phyloP scores from a whole-genome alignment of 2,329 filamentous ascomycete species.

The Blumeria graminis region DNA sequence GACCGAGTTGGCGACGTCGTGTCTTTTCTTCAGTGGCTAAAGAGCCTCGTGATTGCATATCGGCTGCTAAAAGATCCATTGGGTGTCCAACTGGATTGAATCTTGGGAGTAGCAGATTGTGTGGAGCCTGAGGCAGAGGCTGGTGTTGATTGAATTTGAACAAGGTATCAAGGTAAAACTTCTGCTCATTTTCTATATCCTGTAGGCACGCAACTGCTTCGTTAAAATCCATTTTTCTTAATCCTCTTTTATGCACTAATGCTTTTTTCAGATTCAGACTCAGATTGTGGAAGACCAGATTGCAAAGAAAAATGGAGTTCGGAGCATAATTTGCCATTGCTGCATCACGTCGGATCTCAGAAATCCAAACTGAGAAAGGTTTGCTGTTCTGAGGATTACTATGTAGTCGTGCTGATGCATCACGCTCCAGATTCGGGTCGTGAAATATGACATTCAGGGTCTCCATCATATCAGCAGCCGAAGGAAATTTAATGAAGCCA shows the following conservation, averaged over 20 bases:
- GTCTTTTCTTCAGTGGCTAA: background rate
- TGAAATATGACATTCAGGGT: background rate
- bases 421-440: background rate
- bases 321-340: background rate
- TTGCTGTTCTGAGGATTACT: background rate
- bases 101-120: background rate
- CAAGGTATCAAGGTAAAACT: background rate
- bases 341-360: background rate
- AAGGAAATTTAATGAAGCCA: background rate
- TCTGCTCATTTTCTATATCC: background rate
- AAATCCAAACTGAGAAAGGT: background rate
- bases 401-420: background rate
- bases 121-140: background rate
- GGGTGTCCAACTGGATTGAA: background rate
- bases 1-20: background rate
- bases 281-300: background rate
- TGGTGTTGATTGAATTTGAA: background rate
- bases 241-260: background rate
- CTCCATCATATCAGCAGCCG: background rate
- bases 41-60: background rate
- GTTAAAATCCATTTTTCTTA: background rate
- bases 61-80: background rate
- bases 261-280: background rate
- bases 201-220: background rate
- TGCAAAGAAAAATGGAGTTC: background rate